Conservation (phyloP, 2,329 filamentous ascomycete genomes). For the Colletotrichum tofieldiae region DNA sequence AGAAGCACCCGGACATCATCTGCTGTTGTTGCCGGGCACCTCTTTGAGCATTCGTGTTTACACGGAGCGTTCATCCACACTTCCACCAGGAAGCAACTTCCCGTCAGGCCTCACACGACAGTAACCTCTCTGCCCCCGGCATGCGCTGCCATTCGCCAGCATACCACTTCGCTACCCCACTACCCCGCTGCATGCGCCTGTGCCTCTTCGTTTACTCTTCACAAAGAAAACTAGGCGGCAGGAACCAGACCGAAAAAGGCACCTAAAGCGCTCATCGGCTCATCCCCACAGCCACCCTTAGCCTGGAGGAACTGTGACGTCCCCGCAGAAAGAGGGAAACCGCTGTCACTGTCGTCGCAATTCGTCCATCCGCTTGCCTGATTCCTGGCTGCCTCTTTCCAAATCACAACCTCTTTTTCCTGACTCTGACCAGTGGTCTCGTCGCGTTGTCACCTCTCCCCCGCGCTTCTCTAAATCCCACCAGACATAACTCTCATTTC, state of each 20-base stretch:
- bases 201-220: conserved; percentile 26
- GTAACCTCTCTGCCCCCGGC: not conserved
- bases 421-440: conserved; percentile 34
- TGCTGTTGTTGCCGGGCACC: not conserved
- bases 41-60: not conserved
- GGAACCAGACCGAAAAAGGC: conserved; percentile 15
- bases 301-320: conserved; percentile 18
- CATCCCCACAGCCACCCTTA: conserved; percentile 38
- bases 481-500: too few species aligned
- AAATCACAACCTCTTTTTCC: conserved; percentile 17
- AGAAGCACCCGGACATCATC: conserved; percentile 8
- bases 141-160: conserved; percentile 29
- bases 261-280: conserved; percentile 15
- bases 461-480: conserved; percentile 4
- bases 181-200: conserved; percentile 37
- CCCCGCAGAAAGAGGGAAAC: conserved; percentile 17
- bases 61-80: not conserved
- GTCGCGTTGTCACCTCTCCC: conserved; percentile 17
- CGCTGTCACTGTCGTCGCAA: conserved; percentile 33
- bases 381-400: conserved; percentile 26
- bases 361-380: conserved; percentile 20
- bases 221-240: conserved; percentile 16
- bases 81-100: conserved; percentile 12
- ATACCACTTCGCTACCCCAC: conserved; percentile 19
- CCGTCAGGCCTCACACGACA: conserved; percentile 23